phyloP scores from a whole-genome alignment of 345 rosid genomes.

The Limnanthes douglasii region DNA sequence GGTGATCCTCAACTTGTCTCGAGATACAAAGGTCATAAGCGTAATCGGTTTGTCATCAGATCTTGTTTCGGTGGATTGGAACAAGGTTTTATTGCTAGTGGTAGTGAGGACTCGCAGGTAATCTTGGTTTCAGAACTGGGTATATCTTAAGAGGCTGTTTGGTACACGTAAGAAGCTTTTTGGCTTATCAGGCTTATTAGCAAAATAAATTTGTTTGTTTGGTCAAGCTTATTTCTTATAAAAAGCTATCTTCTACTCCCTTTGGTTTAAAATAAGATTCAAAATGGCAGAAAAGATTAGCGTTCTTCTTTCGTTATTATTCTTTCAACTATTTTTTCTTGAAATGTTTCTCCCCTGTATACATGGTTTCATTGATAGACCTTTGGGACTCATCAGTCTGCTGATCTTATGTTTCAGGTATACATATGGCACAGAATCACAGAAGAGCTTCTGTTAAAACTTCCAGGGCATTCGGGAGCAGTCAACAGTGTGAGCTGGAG shows the following conservation, averaged over 20 bases:
- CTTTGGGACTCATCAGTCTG: not conserved
- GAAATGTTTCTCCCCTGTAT: not conserved
- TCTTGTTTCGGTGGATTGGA: conserved; percentile 67
- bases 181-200: not conserved
- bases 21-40: conserved; percentile 48
- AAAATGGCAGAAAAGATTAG: too few species aligned
- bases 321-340: not conserved
- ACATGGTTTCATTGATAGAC: not conserved
- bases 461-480: conserved; percentile 63
- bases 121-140: too few species aligned
- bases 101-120: conserved; percentile 79
- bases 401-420: conserved; percentile 20
- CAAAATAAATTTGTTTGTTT: conserved; percentile 1
- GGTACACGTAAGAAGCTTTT: too few species aligned
- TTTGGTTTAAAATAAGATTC: conserved; percentile 1
- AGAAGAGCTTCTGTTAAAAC: conserved; percentile 21
- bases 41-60: conserved; percentile 39
- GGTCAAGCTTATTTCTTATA: not conserved
- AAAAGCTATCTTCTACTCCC: conserved; percentile 1
- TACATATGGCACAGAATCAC: conserved; percentile 56
- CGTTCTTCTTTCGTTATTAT: too few species aligned
- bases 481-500: conserved; percentile 73
- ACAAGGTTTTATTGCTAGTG: conserved; percentile 50
- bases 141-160: too few species aligned
- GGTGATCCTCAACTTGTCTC: conserved; percentile 33